Evolutionary conservation across 192 early-diverging fungal species (phyloP).

Genomic region (Haplosporangium gracile): DNA sequence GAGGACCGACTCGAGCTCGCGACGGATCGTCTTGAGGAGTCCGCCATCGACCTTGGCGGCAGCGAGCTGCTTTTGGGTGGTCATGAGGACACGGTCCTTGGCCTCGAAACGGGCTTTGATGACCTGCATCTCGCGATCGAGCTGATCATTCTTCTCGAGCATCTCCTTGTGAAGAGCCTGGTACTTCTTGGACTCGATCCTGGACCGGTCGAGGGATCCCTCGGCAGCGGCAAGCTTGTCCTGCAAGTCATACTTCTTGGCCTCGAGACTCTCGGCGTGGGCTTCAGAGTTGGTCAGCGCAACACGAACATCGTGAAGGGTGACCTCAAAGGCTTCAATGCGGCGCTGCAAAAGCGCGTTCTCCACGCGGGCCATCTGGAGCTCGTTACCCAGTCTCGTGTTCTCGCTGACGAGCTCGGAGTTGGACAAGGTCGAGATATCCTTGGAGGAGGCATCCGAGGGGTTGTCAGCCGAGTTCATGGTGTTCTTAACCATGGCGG

Average conservation of each 20-base stretch:
- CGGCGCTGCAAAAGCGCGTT: conserved; percentile 50
- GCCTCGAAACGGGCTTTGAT: conserved; percentile 53
- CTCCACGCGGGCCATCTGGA: conserved; percentile 53
- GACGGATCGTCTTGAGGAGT: conserved; percentile 47
- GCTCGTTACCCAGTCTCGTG: conserved; percentile 33
- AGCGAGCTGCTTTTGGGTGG: conserved; percentile 48
- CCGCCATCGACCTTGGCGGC: conserved; percentile 55
- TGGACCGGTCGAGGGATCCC: conserved; percentile 39
- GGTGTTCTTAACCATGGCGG: conserved; percentile 53
- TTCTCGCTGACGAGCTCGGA: conserved; percentile 46
- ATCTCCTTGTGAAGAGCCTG: conserved; percentile 54
- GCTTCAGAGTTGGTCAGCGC: conserved; percentile 50
- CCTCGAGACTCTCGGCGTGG: conserved; percentile 54
- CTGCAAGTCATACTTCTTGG: conserved; percentile 55
- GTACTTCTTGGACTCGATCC: conserved; percentile 51
- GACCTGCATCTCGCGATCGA: conserved; percentile 49
- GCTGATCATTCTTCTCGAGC: conserved; percentile 46
- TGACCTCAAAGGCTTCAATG: conserved; percentile 49
- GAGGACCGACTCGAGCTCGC: conserved; percentile 48
- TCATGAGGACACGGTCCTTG: conserved; percentile 53
- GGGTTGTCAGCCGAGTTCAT: conserved; percentile 24
- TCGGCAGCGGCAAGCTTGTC: conserved; percentile 50
- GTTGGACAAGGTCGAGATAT: conserved; percentile 32
- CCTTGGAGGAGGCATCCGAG: conserved; percentile 4
- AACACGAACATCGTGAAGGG: conserved; percentile 51